These are phyloP conservation scores for Boletus fagicola DNA, from an alignment of 768 basidiomycete genomes.

Conservation along the genomic window DNA sequence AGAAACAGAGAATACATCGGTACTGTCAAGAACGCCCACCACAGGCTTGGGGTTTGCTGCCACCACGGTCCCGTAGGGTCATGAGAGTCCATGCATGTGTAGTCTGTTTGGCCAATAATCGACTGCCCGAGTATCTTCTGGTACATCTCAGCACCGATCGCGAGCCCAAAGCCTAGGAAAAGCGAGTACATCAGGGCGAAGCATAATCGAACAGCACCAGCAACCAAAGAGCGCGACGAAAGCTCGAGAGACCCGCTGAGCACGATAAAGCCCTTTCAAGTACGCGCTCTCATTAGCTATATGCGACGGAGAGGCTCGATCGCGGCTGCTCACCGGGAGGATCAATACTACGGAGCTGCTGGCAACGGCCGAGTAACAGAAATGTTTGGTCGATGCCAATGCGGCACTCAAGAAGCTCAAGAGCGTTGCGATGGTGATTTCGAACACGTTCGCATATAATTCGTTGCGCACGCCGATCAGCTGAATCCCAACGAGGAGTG, in stretches of 20 bases:
- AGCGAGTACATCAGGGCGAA: constrained; percentile 79
- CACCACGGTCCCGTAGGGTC: constrained; percentile 66
- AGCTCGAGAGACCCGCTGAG: constrained; percentile 75
- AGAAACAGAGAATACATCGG: constrained; percentile 67
- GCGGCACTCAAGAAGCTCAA: constrained; percentile 79
- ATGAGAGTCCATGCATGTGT: constrained; percentile 58
- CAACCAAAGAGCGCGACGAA: constrained; percentile 75
- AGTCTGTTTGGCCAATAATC: constrained; percentile 55
- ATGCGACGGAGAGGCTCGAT: not conserved
- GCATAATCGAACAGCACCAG: constrained; percentile 81
- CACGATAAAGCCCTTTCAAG: constrained; percentile 57
- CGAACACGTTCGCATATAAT: constrained; percentile 77
- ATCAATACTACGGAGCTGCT: constrained; percentile 79
- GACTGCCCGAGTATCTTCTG: constrained; percentile 48
- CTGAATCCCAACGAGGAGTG: constrained; percentile 70
- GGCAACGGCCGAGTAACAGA: constrained; percentile 82
- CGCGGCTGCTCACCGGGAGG: constrained; percentile 52
- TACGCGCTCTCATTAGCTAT: constrained; percentile 2
- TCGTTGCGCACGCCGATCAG: constrained; percentile 71
- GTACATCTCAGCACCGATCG: constrained; percentile 74
- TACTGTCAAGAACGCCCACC: constrained; percentile 75
- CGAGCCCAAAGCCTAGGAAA: constrained; percentile 76
- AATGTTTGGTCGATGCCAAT: constrained; percentile 59
- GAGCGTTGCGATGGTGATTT: constrained; percentile 77
- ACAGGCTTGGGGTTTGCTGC: constrained; percentile 62